Evolutionary conservation across 805 yeast species (phyloP).

Genomic region (Candida sanyiensis): DNA sequence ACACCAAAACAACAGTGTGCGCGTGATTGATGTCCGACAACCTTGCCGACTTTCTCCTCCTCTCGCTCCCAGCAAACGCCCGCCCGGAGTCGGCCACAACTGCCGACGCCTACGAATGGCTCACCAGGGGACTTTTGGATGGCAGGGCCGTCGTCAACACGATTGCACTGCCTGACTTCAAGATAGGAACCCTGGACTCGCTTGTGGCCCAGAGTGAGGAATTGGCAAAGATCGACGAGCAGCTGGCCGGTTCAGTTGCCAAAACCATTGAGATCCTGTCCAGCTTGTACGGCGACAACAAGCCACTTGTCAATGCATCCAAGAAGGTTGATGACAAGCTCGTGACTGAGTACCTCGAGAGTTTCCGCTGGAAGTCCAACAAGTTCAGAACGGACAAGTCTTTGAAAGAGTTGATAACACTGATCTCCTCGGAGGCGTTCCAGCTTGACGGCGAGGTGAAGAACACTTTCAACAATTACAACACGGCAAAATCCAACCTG

Average conservation of each 20-base stretch:
- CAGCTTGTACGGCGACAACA: slow-evolving; percentile 39
- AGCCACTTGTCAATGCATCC: slow-evolving; percentile 39
- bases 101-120: slow-evolving; percentile 41
- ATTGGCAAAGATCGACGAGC: slow-evolving; percentile 73
- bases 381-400: slow-evolving; percentile 84
- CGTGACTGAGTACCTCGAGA: slow-evolving; percentile 61
- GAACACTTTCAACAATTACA: slow-evolving; percentile 66
- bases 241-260: slow-evolving; percentile 58
- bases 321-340: slow-evolving; percentile 47
- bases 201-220: slow-evolving; percentile 90
- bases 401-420: slow-evolving; percentile 64
- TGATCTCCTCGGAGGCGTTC: slow-evolving; percentile 70
- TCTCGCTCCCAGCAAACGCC: slow-evolving; percentile 51
- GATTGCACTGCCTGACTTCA: slow-evolving; percentile 73
- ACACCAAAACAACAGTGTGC: neutral
- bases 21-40: slow-evolving; percentile 25
- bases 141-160: slow-evolving; percentile 54
- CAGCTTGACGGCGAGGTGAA: slow-evolving; percentile 83
- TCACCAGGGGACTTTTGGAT: slow-evolving; percentile 47
- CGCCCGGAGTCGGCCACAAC: slow-evolving; percentile 48
- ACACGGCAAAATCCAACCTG: slow-evolving; percentile 75
- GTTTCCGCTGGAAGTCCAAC: slow-evolving; percentile 82
- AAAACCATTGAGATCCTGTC: slow-evolving; percentile 74
- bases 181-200: slow-evolving; percentile 91
- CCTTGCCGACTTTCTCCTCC: slow-evolving; percentile 42